A percentile compares a stretch with the other conserved stretches of the same genome.
These are phyloP conservation scores for Coprinellus aureogranulatus DNA, from an alignment of 768 basidiomycete genomes.

Conservation along the genomic window DNA sequence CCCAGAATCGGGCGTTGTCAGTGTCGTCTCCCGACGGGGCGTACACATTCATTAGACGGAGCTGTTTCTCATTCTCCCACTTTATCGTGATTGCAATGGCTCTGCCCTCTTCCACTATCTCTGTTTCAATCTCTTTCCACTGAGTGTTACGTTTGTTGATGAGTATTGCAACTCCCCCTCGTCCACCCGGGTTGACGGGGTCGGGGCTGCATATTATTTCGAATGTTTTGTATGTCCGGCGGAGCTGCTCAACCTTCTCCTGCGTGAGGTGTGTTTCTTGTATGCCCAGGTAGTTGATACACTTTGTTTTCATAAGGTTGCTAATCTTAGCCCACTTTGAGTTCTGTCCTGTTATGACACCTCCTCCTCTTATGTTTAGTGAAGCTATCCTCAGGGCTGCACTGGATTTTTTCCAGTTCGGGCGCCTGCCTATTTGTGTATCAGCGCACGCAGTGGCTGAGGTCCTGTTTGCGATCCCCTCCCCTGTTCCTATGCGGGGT, in stretches of 20 bases:
- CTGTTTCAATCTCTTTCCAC: conserved; percentile 8
- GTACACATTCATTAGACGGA: no score
- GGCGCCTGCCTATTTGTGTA: no score
- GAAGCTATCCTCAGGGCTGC: background rate
- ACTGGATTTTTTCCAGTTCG: background rate
- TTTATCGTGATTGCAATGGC: conserved; percentile 16
- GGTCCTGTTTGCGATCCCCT: no score
- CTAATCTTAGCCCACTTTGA: background rate
- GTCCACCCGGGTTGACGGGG: conserved; percentile 11
- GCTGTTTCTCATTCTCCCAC: conserved; percentile 13
- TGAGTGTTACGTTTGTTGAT: conserved; percentile 28
- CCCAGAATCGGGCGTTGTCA: no score
- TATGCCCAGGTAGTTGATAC: background rate
- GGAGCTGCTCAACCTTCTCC: background rate
- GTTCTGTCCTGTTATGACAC: background rate
- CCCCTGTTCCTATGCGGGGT: no score
- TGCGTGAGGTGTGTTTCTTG: conserved; percentile 8
- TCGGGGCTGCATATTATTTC: background rate
- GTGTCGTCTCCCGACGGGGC: no score
- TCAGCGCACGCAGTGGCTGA: no score
- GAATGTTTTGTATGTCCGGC: background rate
- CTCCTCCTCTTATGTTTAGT: background rate
- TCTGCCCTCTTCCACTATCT: conserved; percentile 24
- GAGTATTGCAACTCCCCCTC: conserved; percentile 30
- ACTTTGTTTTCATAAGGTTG: background rate